These are phyloP conservation scores for Neurospora sp. DNA, from an alignment of 495 filamentous ascomycete species.

Conservation along the genomic window DNA sequence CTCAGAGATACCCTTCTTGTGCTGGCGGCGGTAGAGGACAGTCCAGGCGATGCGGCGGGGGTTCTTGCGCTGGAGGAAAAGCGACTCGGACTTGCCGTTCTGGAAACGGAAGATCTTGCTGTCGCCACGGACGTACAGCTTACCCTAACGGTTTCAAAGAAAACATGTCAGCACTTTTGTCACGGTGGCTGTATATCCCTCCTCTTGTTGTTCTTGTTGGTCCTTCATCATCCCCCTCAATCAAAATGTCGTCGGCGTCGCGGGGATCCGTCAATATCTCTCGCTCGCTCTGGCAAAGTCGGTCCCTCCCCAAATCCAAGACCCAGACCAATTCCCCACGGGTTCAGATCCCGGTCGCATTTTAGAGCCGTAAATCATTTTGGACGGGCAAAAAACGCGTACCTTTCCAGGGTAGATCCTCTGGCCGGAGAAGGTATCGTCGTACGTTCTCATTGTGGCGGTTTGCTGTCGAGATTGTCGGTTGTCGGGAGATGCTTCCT, in stretches of 20 bases:
- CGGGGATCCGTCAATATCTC: not conserved
- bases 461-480: conserved; percentile 33
- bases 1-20: conserved; percentile 99
- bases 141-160: conserved; percentile 54
- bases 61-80: conserved; percentile 99
- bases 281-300: not conserved
- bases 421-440: conserved; percentile 94
- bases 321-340: not conserved
- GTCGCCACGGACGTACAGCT: conserved; percentile 97
- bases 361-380: not conserved
- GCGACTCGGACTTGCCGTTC: conserved; percentile 98
- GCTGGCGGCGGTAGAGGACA: conserved; percentile 91
- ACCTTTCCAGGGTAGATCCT: conserved; percentile 99
- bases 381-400: conserved; percentile 29
- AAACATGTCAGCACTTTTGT: conserved; percentile 17
- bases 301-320: not conserved
- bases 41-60: conserved; percentile 98
- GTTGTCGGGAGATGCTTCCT: conserved; percentile 23
- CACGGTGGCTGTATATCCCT: not conserved
- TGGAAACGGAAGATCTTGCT: conserved; percentile 99
- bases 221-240: not conserved
- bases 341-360: not conserved
- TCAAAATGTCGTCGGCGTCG: not conserved
- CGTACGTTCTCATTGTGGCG: conserved; percentile 94
- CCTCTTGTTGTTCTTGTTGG: not conserved